Percentiles rank a stretch among this genome's conserved stretches.
phyloP scores from a whole-genome alignment of 2,329 filamentous ascomycete species.

The Neoscytalidium dimidiatum region DNA sequence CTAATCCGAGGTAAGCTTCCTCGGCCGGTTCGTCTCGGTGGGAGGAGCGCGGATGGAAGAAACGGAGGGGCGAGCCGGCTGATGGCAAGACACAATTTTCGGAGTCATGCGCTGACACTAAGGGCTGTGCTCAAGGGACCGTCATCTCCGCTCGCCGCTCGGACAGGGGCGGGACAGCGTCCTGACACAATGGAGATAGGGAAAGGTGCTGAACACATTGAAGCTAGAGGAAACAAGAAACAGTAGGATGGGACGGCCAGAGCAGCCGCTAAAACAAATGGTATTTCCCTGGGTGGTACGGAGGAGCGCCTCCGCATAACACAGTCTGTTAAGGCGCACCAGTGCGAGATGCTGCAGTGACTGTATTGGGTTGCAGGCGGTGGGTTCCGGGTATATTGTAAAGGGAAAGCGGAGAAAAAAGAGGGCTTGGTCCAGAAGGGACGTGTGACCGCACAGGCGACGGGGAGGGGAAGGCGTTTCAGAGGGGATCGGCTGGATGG shows the following conservation, averaged over 20 bases:
- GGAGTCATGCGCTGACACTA: slow-evolving; percentile 6
- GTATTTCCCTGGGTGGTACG: neutral
- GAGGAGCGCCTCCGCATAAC: neutral
- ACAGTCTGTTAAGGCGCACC: neutral
- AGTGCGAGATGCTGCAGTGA: neutral
- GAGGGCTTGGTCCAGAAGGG: neutral
- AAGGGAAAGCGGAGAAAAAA: neutral
- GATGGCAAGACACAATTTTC: neutral
- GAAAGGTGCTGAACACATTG: neutral
- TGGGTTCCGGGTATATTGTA: neutral
- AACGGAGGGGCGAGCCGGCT: neutral
- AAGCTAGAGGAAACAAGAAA: neutral
- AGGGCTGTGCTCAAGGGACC: neutral
- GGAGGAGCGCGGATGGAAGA: neutral
- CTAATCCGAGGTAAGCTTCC: neutral
- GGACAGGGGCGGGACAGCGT: neutral
- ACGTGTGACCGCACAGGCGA: neutral
- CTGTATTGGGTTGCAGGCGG: neutral
- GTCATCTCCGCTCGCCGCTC: slow-evolving; percentile 9
- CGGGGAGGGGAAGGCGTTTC: slow-evolving; percentile 1
- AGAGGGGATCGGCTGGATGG: neutral
- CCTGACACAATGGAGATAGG: neutral
- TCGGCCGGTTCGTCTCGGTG: neutral
- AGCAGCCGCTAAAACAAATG: neutral
- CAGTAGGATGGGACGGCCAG: neutral